Conservation (phyloP, 2,329 filamentous ascomycete species). For the Paracoccidioides brasiliensis region DNA sequence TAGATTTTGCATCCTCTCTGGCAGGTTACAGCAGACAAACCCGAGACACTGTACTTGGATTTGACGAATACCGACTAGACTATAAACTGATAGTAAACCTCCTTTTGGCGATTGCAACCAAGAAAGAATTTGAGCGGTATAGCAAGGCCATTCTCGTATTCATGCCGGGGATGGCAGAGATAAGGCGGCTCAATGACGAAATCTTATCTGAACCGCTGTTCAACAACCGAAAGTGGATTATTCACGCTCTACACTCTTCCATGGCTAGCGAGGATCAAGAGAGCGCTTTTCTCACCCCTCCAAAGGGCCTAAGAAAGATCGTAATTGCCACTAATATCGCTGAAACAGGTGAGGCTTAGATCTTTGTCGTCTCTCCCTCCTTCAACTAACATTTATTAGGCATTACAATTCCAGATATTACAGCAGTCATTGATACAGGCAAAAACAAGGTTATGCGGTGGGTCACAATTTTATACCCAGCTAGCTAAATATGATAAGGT, state of each 20-base stretch:
- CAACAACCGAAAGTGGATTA: constrained; percentile 65
- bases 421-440: constrained; percentile 89
- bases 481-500: neutral
- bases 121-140: constrained; percentile 52
- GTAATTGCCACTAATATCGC: constrained; percentile 96
- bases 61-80: constrained; percentile 87
- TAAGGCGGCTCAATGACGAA: constrained; percentile 75
- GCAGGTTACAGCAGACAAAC: constrained; percentile 65
- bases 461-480: constrained; percentile 3
- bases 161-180: constrained; percentile 86
- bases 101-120: constrained; percentile 59
- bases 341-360: constrained; percentile 54
- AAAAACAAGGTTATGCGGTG: constrained; percentile 86
- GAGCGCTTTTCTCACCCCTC: constrained; percentile 75
- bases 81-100: constrained; percentile 75
- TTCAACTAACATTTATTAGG: constrained; percentile 12
- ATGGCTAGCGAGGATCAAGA: constrained; percentile 97
- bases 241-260: constrained; percentile 84
- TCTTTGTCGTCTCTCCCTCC: neutral
- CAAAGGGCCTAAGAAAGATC: constrained; percentile 73
- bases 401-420: constrained; percentile 96
- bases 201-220: constrained; percentile 56
- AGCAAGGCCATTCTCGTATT: constrained; percentile 93
- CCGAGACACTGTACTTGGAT: constrained; percentile 55
- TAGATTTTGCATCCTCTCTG: constrained; percentile 51